These are phyloP conservation scores for Cytospora schulzeri DNA, from an alignment of 2,329 filamentous ascomycete genomes.

Conservation along the genomic window DNA sequence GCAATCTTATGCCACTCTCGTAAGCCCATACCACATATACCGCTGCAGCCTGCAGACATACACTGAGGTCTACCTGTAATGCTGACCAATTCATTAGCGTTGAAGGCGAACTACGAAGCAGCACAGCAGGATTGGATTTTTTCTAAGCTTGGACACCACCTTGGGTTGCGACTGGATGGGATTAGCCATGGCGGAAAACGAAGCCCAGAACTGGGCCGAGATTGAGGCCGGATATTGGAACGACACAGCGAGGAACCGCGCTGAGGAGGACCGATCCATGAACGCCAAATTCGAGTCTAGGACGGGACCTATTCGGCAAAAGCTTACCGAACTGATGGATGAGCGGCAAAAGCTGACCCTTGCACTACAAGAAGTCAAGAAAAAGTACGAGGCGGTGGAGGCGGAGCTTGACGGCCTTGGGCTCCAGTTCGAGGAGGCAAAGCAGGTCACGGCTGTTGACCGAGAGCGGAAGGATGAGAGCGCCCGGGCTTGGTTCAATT, in stretches of 20 bases:
- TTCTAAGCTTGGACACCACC: neutral
- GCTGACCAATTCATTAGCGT: constrained; percentile 3
- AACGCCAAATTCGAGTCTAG: constrained; percentile 38
- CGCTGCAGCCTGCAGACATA: neutral
- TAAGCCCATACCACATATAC: neutral
- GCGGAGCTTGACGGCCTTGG: constrained; percentile 24
- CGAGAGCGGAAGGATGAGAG: constrained; percentile 26
- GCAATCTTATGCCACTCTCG: constrained; percentile 8
- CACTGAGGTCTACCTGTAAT: neutral
- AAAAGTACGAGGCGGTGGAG: constrained; percentile 27
- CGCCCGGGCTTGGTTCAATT: constrained; percentile 21
- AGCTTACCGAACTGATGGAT: constrained; percentile 40
- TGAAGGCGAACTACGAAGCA: neutral
- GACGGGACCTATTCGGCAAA: constrained; percentile 36
- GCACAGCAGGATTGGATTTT: constrained; percentile 1
- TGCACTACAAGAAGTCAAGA: constrained; percentile 39
- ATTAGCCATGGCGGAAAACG: constrained; percentile 17
- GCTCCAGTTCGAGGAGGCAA: constrained; percentile 22
- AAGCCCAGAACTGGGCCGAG: constrained; percentile 40
- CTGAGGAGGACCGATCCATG: constrained; percentile 36
- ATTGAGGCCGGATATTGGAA: constrained; percentile 40
- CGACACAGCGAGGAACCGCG: constrained; percentile 28
- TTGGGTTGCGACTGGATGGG: constrained; percentile 2
- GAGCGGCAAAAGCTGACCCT: constrained; percentile 42
- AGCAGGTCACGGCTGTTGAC: constrained; percentile 22